These are phyloP conservation scores for Nicotiana knightiana DNA, from an alignment of 257 asterid genomes.

Conservation along the genomic window DNA sequence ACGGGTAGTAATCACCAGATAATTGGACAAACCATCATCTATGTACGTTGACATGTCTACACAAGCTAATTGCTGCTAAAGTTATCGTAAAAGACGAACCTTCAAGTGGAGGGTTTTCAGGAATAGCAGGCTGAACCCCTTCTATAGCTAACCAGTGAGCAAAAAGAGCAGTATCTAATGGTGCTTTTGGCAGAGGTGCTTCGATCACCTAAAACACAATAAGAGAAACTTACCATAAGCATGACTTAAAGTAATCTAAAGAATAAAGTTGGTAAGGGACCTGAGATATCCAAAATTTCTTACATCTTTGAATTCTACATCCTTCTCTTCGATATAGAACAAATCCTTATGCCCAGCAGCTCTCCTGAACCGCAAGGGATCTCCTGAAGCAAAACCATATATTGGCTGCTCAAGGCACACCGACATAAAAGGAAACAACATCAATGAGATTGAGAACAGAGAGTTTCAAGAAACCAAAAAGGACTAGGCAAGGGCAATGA, in stretches of 20 bases:
- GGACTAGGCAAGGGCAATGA: not conserved
- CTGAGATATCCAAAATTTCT: constrained; percentile 8
- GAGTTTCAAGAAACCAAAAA: not conserved
- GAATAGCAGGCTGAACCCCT: constrained; percentile 96
- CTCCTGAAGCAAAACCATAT: constrained; percentile 92
- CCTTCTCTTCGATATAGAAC: constrained; percentile 81
- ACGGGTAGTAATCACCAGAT: not conserved
- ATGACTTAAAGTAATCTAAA: constrained; percentile 10
- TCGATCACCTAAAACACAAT: constrained; percentile 65
- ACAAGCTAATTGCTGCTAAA: not conserved
- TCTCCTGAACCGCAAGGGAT: constrained; percentile 77
- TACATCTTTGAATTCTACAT: constrained; percentile 94
- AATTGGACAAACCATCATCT: not conserved
- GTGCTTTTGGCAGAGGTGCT: constrained; percentile 94
- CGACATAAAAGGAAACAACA: not conserved
- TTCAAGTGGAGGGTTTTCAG: constrained; percentile 90
- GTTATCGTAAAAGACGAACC: constrained; percentile 35
- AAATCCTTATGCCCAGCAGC: constrained; percentile 94
- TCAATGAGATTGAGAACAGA: not conserved
- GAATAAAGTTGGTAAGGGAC: not conserved
- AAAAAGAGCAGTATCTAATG: constrained; percentile 71
- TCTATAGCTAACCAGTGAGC: constrained; percentile 95
- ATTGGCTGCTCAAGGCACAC: constrained; percentile 48
- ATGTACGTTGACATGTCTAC: not conserved
- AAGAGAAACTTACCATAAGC: not conserved